These are phyloP conservation scores for Bipolaris zeicola DNA, from an alignment of 2,329 filamentous ascomycete species.

Conservation along the genomic window DNA sequence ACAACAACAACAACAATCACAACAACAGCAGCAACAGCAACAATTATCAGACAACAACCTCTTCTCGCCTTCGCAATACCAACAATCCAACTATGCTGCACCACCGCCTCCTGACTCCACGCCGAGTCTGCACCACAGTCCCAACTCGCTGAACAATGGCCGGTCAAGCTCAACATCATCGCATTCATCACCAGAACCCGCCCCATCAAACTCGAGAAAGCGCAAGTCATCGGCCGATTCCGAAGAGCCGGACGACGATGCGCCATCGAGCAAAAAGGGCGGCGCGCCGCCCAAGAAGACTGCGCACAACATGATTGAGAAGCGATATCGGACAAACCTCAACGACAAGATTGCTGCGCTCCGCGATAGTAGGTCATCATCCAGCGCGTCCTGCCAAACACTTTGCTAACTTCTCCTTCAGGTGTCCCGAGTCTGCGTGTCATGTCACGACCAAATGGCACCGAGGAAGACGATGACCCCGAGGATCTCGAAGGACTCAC, in stretches of 20 bases:
- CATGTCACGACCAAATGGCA: slow-evolving; percentile 66
- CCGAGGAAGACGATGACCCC: slow-evolving; percentile 79
- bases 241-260: slow-evolving; percentile 65
- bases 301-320: slow-evolving; percentile 98
- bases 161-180: slow-evolving; percentile 53
- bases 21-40: slow-evolving; percentile 33
- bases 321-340: slow-evolving; percentile 91
- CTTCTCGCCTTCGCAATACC: slow-evolving; percentile 38
- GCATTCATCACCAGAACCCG: slow-evolving; percentile 67
- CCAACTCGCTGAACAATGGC: slow-evolving; percentile 41
- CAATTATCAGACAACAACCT: slow-evolving; percentile 29
- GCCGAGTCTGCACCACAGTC: slow-evolving; percentile 48
- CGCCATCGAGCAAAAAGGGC: slow-evolving; percentile 57
- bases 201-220: slow-evolving; percentile 38
- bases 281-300: slow-evolving; percentile 77
- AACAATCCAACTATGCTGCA: slow-evolving; percentile 29
- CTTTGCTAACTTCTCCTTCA: not conserved
- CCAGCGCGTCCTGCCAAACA: not conserved
- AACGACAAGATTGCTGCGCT: slow-evolving; percentile 97
- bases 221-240: slow-evolving; percentile 55
- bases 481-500: slow-evolving; percentile 71
- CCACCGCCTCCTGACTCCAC: slow-evolving; percentile 38
- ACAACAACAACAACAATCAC: slow-evolving; percentile 30
- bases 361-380: slow-evolving; percentile 67
- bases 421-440: slow-evolving; percentile 82